Evolutionary conservation across 2,329 filamentous ascomycete genomes (phyloP), one percentile per base, ranked within the genome.

Genomic region (Microsporum canis): DNA sequence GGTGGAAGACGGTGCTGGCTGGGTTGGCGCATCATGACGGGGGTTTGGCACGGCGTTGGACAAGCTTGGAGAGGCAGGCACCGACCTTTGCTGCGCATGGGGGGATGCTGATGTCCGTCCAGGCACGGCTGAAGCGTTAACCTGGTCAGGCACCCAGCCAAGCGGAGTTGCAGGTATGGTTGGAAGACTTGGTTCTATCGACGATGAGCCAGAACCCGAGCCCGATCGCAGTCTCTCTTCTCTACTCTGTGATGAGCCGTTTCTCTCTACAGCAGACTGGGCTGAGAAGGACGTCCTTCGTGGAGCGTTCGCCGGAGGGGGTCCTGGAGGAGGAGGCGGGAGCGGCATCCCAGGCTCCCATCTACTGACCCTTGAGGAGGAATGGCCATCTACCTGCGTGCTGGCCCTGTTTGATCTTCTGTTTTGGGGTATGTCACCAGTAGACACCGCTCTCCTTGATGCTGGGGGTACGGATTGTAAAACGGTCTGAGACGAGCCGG

Each of bases 281-380:
- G 55, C 39, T 8, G 55, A 41, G 17, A 41, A 38, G 5, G 55
- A 41, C 14, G 55, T 59, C 41, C 57, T 65, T 45, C 49, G 33
- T n/a, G 49, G 49, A 34, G 49, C 49, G n/a, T 10, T 14, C 27
- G 69, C 64, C 3, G 76, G 76, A 17, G 77, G 77, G 29, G 77
- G 77, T 1, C 76, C 75, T 38, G 77, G 76, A 58, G 77, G 77
- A 7, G 77, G 77, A 39, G 76, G 76, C 33, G 77, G 77, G 36
- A 79, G 71, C 33, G 76, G 75, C 76, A 78, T 77, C 23, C 76
- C 76, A 23, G 74, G 73, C 56, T 69, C 72, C 77, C 76, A 78
- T 57, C 71, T 64, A 64, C 60, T 47, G 61, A 66, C 53, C 67
- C 68, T 43, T 70, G 69, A 7, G 71, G 72, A 17, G 27, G 47